Conservation (phyloP, 768 basidiomycete species). For the Leccinellum albellum region DNA sequence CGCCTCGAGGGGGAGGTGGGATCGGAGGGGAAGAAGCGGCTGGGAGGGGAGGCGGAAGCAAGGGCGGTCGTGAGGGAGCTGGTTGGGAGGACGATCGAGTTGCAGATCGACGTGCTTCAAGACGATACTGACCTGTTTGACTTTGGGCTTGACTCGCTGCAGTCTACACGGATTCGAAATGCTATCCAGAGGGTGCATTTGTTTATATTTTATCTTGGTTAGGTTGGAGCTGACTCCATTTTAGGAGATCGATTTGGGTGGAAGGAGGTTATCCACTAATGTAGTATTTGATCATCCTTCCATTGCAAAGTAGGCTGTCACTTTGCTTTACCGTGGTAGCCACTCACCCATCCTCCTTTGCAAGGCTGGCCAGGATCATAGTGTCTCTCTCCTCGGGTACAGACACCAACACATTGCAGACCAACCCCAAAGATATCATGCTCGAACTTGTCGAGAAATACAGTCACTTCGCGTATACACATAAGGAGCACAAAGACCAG, state of each 20-base stretch:
- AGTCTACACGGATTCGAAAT: constrained; percentile 46
- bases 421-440: constrained; percentile 39
- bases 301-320: constrained; percentile 31
- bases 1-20: constrained; percentile 41
- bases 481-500: background rate
- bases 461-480: constrained; percentile 7
- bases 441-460: constrained; percentile 45
- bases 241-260: constrained; percentile 17
- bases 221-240: constrained; percentile 15
- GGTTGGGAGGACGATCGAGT: constrained; percentile 22
- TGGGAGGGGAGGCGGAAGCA: constrained; percentile 12
- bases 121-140: constrained; percentile 40
- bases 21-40: constrained; percentile 15
- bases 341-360: background rate
- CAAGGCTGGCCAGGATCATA: constrained; percentile 41
- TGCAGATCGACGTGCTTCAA: constrained; percentile 11
- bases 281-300: constrained; percentile 52
- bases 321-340: background rate
- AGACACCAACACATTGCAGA: constrained; percentile 13
- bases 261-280: constrained; percentile 22
- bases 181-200: constrained; percentile 36
- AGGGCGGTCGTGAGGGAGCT: constrained; percentile 9
- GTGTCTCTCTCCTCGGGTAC: constrained; percentile 33
- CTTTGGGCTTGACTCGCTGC: constrained; percentile 53
- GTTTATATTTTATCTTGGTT: constrained; percentile 7